A percentile compares a stretch with the other conserved stretches of the same genome.
Conservation (phyloP, 2,329 filamentous ascomycete species). For the Colletotrichum sansevieriae region DNA sequence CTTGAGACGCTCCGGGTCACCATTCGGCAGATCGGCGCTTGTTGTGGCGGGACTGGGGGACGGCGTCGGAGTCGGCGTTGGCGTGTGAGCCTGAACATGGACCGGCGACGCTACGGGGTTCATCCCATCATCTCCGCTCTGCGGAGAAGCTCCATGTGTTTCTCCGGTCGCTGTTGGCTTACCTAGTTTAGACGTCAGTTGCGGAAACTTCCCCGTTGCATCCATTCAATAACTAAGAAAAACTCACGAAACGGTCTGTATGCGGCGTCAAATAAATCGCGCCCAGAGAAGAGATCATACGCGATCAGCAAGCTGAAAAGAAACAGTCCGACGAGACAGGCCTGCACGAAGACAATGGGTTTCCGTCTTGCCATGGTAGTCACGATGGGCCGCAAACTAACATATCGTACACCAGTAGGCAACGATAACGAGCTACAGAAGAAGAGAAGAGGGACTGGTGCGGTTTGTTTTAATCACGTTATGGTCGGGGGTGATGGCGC, state of each 20-base stretch:
- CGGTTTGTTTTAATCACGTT: too few relatives aligned
- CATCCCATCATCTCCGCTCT: too few relatives aligned
- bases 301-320: constrained; percentile 15
- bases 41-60: too few relatives aligned
- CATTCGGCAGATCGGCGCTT: background rate
- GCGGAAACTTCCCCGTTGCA: too few relatives aligned
- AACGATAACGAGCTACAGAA: too few relatives aligned
- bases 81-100: background rate
- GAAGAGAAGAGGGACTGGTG: too few relatives aligned
- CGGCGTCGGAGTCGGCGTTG: background rate
- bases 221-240: too few relatives aligned
- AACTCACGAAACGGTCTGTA: constrained; percentile 28
- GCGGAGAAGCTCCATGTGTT: constrained; percentile 2
- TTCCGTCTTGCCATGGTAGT: background rate
- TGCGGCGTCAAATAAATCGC: constrained; percentile 21
- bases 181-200: background rate
- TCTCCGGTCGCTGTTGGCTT: background rate
- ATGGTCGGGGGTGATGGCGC: too few relatives aligned
- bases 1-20: constrained; percentile 24
- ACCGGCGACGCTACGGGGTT: background rate
- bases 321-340: background rate
- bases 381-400: too few relatives aligned
- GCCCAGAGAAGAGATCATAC: constrained; percentile 24
- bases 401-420: too few relatives aligned
- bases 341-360: background rate